These are phyloP conservation scores for Fraxinus albicans DNA, from an alignment of 305 asterid genomes.

Conservation along the genomic window DNA sequence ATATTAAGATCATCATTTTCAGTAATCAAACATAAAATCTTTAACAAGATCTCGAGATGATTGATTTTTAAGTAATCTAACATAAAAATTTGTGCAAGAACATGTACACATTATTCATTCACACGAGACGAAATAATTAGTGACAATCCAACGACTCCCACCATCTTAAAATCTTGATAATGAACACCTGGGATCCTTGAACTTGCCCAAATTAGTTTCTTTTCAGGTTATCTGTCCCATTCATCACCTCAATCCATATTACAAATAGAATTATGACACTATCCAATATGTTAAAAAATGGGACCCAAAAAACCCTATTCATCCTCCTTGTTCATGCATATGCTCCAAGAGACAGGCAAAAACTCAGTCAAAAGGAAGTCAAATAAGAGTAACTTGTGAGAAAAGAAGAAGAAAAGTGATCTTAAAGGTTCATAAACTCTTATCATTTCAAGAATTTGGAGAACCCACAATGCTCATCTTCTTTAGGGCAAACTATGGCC, in stretches of 20 bases:
- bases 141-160: conserved; percentile 40
- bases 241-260: conserved; percentile 30
- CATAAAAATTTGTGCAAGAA: background rate
- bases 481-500: conserved; percentile 50
- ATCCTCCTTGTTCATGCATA: conserved; percentile 51
- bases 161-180: conserved; percentile 31
- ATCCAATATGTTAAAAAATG: conserved; percentile 34
- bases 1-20: background rate
- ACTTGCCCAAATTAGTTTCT: conserved; percentile 46
- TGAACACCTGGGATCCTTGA: conserved; percentile 48
- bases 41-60: background rate
- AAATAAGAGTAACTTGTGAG: conserved; percentile 29
- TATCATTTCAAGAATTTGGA: conserved; percentile 33
- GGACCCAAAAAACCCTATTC: conserved; percentile 31
- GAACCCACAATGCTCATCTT: conserved; percentile 49
- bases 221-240: conserved; percentile 34
- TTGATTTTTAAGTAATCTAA: background rate
- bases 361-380: conserved; percentile 53
- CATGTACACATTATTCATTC: background rate
- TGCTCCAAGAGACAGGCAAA: conserved; percentile 53
- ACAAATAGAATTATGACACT: conserved; percentile 13
- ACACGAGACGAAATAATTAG: background rate
- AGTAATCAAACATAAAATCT: background rate
- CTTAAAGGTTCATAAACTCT: conserved; percentile 36
- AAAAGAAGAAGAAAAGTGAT: conserved; percentile 33